phyloP scores from a whole-genome alignment of 208 protist genomes.

The Wallacemonas rigidus region DNA sequence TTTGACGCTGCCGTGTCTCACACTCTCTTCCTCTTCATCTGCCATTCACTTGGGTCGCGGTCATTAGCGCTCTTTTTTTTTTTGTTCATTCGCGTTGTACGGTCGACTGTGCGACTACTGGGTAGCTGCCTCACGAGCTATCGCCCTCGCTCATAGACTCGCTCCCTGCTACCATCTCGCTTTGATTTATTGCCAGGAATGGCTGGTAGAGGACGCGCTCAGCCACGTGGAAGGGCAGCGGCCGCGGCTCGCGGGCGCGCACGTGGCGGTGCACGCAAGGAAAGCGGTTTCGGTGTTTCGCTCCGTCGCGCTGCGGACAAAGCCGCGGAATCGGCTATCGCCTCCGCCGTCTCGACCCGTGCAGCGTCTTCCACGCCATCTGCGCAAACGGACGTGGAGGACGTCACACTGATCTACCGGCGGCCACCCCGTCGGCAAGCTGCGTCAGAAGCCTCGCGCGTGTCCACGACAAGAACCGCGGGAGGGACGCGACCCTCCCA shows the following conservation, averaged over 20 bases:
- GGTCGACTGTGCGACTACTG: neutral
- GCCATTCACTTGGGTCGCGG: too few species aligned
- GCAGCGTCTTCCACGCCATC: neutral
- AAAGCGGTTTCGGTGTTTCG: conserved; percentile 3
- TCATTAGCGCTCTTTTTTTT: neutral
- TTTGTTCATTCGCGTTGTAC: neutral
- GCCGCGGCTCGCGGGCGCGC: neutral
- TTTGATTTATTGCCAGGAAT: neutral
- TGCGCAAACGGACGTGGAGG: conserved; percentile 19
- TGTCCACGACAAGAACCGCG: neutral
- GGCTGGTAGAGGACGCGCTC: neutral
- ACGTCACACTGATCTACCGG: conserved; percentile 37
- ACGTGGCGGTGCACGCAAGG: neutral
- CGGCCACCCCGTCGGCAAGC: neutral
- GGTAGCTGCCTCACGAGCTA: neutral
- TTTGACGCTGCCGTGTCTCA: conserved; percentile 1
- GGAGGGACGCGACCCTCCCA: neutral
- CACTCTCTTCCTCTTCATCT: neutral
- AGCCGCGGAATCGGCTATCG: neutral
- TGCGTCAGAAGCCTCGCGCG: conserved; percentile 19
- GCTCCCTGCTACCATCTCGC: too few species aligned
- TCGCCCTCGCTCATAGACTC: too few species aligned
- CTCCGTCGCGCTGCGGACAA: conserved; percentile 13
- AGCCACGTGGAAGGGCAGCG: neutral
- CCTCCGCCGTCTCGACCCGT: neutral